These are phyloP conservation scores for Boletus reticuloceps DNA, from an alignment of 768 basidiomycete species.

Conservation along the genomic window DNA sequence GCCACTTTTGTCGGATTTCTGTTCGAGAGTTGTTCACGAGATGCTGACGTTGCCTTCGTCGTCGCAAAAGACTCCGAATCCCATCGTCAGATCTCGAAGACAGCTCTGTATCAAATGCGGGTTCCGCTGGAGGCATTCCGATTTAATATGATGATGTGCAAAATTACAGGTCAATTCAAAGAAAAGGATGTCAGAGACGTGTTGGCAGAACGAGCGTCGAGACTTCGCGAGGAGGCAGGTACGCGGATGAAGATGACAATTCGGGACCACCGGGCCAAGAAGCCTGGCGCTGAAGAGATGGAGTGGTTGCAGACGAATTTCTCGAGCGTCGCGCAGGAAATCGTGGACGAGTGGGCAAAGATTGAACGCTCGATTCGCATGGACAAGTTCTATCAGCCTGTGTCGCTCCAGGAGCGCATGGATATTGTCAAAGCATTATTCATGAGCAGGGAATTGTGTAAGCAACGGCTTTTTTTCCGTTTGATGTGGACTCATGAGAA, in stretches of 20 bases:
- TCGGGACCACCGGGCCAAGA: conserved; percentile 23
- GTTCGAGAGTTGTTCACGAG: conserved; percentile 43
- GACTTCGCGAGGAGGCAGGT: conserved; percentile 7
- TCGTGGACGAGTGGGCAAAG: conserved; percentile 47
- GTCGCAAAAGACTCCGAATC: conserved; percentile 50
- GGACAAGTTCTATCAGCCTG: conserved; percentile 48
- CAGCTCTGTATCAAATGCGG: conserved; percentile 43
- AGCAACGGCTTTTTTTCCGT: not conserved
- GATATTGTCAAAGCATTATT: conserved; percentile 45
- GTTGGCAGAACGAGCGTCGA: conserved; percentile 20
- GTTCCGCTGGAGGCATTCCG: conserved; percentile 48
- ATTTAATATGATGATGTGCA: conserved; percentile 41
- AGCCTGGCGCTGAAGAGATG: conserved; percentile 15
- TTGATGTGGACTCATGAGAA: not conserved
- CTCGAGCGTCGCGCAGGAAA: conserved; percentile 29
- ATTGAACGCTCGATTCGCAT: conserved; percentile 38
- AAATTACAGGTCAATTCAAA: conserved; percentile 14
- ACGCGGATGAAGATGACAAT: conserved; percentile 3
- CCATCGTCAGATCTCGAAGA: conserved; percentile 50
- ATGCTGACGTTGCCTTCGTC: conserved; percentile 43
- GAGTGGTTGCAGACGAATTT: conserved; percentile 48
- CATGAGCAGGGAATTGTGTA: conserved; percentile 38
- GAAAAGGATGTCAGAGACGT: conserved; percentile 15
- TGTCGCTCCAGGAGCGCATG: conserved; percentile 54
- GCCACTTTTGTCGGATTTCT: conserved; percentile 46